Percentiles rank a stretch among this genome's conserved stretches.
phyloP scores from a whole-genome alignment of 176 grass and related monocot species.

The Chrysopogon serrulatus region DNA sequence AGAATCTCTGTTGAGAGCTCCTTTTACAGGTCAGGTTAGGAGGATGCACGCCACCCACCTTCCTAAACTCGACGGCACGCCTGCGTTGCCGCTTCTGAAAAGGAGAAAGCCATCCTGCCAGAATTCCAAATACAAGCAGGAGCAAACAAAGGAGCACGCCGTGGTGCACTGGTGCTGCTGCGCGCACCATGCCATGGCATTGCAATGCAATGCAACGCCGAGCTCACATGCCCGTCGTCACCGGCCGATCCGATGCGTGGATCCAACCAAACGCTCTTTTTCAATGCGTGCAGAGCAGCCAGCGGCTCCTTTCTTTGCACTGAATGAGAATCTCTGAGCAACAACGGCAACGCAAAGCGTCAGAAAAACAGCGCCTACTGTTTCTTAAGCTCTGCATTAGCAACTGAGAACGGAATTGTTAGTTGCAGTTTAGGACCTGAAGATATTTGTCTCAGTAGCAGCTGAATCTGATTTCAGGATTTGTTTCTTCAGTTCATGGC shows the following conservation, averaged over 20 bases:
- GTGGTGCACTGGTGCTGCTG: not conserved
- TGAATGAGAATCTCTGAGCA: not conserved
- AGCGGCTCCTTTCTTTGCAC: not conserved
- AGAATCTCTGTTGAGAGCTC: not conserved
- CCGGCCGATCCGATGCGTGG: constrained; percentile 7
- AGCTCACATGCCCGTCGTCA: not conserved
- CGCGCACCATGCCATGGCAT: not conserved
- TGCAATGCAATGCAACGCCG: not conserved
- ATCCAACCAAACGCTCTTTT: constrained; percentile 25
- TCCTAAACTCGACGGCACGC: constrained; percentile 27
- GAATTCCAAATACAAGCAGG: constrained; percentile 5
- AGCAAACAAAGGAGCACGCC: constrained; percentile 13
- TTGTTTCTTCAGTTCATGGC: not conserved
- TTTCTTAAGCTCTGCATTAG: not conserved
- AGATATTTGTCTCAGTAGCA: not conserved
- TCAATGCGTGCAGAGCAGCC: not conserved
- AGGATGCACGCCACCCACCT: constrained; percentile 5
- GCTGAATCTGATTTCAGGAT: not conserved
- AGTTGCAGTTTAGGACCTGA: not conserved
- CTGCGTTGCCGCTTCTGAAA: not conserved
- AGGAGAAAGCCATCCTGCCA: constrained; percentile 18
- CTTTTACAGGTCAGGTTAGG: constrained; percentile 9
- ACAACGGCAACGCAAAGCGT: not conserved
- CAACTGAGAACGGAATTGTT: not conserved
- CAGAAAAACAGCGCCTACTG: not conserved